Percentiles rank a stretch among this genome's conserved stretches.
Evolutionary conservation across 2,329 filamentous ascomycete species (phyloP).

Genomic region (Colletotrichum tropicale): DNA sequence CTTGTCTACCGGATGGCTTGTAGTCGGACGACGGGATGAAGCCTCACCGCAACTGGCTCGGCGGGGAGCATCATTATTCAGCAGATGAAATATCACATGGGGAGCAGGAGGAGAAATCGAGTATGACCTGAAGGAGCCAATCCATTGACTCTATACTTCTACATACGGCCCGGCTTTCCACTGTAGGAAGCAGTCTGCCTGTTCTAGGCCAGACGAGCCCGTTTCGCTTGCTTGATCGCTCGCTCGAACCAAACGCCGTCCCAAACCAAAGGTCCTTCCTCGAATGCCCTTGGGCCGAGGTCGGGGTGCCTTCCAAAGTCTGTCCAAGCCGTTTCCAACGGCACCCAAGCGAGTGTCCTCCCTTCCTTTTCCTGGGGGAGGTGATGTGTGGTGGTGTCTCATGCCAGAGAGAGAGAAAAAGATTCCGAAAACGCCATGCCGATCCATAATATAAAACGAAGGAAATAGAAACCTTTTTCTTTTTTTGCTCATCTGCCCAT

Average conservation of each 20-base stretch:
- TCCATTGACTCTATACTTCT: slow-evolving; percentile 14
- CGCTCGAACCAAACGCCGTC: slow-evolving; percentile 7
- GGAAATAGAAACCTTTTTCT: neutral
- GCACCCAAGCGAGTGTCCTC: slow-evolving; percentile 9
- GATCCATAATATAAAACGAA: neutral
- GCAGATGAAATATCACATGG: neutral
- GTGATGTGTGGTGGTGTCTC: neutral
- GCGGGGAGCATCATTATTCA: neutral
- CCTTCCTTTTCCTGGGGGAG: neutral
- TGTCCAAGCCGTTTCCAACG: slow-evolving; percentile 13
- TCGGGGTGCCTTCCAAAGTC: neutral
- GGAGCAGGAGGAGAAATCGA: neutral
- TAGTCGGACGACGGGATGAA: neutral
- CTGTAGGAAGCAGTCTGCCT: neutral
- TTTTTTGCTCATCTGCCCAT: slow-evolving; percentile 16
- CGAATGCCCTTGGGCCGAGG: neutral
- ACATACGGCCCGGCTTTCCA: slow-evolving; percentile 16
- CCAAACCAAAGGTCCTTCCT: neutral
- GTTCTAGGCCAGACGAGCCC: slow-evolving; percentile 7
- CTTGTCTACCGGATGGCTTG: neutral
- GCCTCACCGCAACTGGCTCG: neutral
- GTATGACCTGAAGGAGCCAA: neutral
- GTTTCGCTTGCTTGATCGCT: neutral
- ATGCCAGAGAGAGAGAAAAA: neutral
- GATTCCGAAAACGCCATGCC: slow-evolving; percentile 4